These are phyloP conservation scores for Lycium ferocissimum DNA, from an alignment of 257 asterid genomes.

Conservation along the genomic window DNA sequence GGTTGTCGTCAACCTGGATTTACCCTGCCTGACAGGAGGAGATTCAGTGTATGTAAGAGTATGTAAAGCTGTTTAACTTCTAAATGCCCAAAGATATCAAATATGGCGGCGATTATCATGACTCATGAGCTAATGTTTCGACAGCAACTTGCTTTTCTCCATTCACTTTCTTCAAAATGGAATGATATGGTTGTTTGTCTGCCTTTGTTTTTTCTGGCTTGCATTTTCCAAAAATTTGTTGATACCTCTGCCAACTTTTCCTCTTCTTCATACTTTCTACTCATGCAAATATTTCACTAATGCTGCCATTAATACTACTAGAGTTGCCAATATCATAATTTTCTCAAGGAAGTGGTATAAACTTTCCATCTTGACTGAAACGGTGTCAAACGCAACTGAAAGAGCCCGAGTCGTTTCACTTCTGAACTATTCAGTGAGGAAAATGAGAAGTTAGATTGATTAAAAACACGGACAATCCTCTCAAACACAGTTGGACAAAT, in stretches of 20 bases:
- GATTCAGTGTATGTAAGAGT: slow-evolving; percentile 78
- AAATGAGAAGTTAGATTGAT: neutral
- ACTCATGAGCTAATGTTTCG: neutral
- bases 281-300: neutral
- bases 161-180: neutral
- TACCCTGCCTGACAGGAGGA: slow-evolving; percentile 79
- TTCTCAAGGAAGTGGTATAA: neutral
- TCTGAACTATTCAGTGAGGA: neutral
- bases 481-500: neutral
- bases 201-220: neutral
- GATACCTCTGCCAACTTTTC: neutral
- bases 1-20: slow-evolving; percentile 96
- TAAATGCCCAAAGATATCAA: neutral
- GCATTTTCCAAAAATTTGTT: neutral
- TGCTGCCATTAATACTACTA: neutral
- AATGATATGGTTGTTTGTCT: neutral
- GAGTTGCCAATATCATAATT: neutral
- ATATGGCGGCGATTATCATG: neutral
- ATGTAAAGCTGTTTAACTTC: slow-evolving; percentile 36
- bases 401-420: neutral
- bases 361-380: neutral
- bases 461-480: neutral
- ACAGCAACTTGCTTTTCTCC: neutral
- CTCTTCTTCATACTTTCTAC: neutral
- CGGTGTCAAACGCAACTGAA: neutral